A percentile compares a stretch with the other conserved stretches of the same genome.
Evolutionary conservation across 2,329 filamentous ascomycete species (phyloP).

Genomic region (Talaromyces sp.): DNA sequence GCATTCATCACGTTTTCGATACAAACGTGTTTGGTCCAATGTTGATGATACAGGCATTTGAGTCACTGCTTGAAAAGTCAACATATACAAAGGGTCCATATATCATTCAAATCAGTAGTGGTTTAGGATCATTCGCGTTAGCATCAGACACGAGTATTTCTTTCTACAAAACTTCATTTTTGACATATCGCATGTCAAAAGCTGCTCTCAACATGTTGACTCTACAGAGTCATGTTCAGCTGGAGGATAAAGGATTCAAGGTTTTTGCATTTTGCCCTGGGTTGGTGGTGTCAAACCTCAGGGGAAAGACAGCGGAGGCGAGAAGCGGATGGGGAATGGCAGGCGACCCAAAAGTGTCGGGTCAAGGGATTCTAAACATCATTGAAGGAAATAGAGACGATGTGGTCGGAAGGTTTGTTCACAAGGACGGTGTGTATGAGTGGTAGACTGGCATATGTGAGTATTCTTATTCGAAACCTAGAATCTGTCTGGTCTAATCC

Average conservation of each 20-base stretch:
- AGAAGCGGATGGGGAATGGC: constrained; percentile 4
- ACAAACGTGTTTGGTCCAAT: constrained; percentile 7
- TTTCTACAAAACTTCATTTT: constrained; percentile 11
- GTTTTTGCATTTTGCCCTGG: constrained; percentile 10
- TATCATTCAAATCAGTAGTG: constrained; percentile 3
- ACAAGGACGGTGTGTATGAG: constrained; percentile 2
- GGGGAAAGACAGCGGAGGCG: background rate
- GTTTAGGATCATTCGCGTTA: constrained; percentile 20
- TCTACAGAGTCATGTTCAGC: constrained; percentile 7
- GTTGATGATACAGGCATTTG: constrained; percentile 1
- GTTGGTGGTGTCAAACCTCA: constrained; percentile 8
- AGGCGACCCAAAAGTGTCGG: constrained; percentile 1
- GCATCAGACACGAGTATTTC: background rate
- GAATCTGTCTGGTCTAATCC: too few species aligned
- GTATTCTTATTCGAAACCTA: too few species aligned
- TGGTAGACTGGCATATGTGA: background rate
- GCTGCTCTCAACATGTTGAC: constrained; percentile 9
- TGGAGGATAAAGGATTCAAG: constrained; percentile 14
- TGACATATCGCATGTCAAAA: constrained; percentile 6
- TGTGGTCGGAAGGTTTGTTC: constrained; percentile 4
- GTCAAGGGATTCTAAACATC: constrained; percentile 1
- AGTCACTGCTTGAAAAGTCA: constrained; percentile 1
- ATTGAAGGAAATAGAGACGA: constrained; percentile 5
- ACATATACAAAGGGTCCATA: constrained; percentile 1
- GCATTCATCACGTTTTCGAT: constrained; percentile 3